Percentiles rank a stretch among this genome's conserved stretches.
These are phyloP conservation scores for Davidsoniella eucalypti DNA, from an alignment of 2,329 filamentous ascomycete genomes.

Conservation along the genomic window DNA sequence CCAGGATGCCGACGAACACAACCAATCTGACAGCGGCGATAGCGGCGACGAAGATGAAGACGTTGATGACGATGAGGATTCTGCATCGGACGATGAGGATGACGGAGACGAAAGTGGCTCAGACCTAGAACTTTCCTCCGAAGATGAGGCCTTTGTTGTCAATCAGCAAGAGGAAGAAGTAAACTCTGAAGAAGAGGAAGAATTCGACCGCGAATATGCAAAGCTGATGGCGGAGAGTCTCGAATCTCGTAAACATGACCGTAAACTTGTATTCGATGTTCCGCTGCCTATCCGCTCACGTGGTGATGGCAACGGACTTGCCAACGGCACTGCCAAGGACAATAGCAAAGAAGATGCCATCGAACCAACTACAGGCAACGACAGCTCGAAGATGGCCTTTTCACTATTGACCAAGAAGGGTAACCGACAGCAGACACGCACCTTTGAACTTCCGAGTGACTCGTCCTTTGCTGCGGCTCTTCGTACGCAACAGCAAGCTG, in stretches of 20 bases:
- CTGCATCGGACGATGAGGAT: conserved; percentile 36
- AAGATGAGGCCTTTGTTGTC: conserved; percentile 82
- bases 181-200: conserved; percentile 86
- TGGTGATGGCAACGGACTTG: conserved; percentile 13
- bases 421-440: conserved; percentile 88
- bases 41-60: conserved; percentile 44
- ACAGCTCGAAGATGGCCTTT: conserved; percentile 67
- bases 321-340: not conserved
- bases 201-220: conserved; percentile 94
- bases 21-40: conserved; percentile 64
- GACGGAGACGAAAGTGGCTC: conserved; percentile 39
- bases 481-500: conserved; percentile 87
- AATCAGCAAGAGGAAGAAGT: conserved; percentile 78
- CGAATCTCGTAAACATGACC: conserved; percentile 89
- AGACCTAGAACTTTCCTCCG: conserved; percentile 27
- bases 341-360: not conserved
- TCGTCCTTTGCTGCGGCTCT: conserved; percentile 92
- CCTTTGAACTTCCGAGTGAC: conserved; percentile 76
- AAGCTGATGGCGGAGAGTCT: conserved; percentile 97
- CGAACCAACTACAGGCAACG: not conserved
- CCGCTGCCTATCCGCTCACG: conserved; percentile 75
- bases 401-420: conserved; percentile 89
- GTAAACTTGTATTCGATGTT: conserved; percentile 90
- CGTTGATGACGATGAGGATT: conserved; percentile 41
- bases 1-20: conserved; percentile 56